phyloP scores from a whole-genome alignment of 331 rosid genomes.

The Malus hybrid region DNA sequence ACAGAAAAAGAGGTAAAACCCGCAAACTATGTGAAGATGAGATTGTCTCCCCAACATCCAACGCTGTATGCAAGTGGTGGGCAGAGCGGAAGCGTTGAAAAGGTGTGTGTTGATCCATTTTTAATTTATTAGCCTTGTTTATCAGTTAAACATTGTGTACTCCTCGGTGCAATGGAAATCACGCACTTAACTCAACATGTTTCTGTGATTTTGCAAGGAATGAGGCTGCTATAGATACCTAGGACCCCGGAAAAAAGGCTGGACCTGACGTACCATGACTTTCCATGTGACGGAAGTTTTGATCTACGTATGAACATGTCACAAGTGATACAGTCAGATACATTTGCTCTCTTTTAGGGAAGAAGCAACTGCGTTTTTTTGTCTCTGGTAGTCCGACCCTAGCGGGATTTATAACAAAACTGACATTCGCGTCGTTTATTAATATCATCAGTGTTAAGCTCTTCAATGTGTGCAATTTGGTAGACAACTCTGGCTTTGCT shows the following conservation, averaged over 20 bases:
- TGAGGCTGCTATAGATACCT: neutral
- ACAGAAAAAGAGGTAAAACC: constrained; percentile 63
- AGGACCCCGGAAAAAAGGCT: neutral
- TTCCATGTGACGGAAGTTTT: neutral
- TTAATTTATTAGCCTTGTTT: neutral
- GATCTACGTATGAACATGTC: neutral
- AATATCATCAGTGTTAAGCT: neutral
- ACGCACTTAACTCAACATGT: neutral
- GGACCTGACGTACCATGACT: neutral
- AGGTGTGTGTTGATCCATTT: neutral
- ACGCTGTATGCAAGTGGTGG: constrained; percentile 68
- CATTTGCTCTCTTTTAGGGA: neutral
- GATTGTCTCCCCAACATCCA: constrained; percentile 43
- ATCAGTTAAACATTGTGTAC: neutral
- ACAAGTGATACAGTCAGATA: neutral
- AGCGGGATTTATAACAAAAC: neutral
- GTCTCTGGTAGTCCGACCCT: neutral
- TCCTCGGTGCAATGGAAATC: neutral
- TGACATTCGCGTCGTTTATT: neutral
- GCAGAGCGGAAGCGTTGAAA: constrained; percentile 58
- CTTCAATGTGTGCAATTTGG: too few species aligned
- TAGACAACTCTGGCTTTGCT: too few species aligned
- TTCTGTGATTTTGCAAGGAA: neutral
- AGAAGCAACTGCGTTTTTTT: neutral
- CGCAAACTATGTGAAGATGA: constrained; percentile 73